phyloP scores from a whole-genome alignment of 2,329 filamentous ascomycete species.

The Botryotinia globosa region DNA sequence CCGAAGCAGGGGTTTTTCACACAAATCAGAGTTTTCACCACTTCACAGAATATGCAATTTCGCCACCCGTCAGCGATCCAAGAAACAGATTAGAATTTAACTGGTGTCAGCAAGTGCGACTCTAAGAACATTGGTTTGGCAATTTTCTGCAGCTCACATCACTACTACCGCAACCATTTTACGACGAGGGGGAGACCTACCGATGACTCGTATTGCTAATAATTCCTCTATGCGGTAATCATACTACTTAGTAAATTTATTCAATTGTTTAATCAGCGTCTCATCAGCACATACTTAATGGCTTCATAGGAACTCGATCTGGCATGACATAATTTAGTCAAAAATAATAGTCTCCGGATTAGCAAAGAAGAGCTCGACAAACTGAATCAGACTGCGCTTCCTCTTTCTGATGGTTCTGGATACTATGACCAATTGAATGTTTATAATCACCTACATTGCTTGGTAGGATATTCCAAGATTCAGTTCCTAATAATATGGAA shows the following conservation, averaged over 20 bases:
- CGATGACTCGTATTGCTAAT: neutral
- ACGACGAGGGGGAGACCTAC: neutral
- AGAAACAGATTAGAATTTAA: too few relatives aligned
- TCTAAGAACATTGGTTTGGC: neutral
- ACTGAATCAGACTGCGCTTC: neutral
- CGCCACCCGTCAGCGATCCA: too few relatives aligned
- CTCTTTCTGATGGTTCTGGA: slow-evolving; percentile 6
- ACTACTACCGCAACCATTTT: neutral
- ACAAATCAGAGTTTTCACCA: too few relatives aligned
- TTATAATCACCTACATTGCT: too few relatives aligned
- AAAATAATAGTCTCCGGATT: slow-evolving; percentile 5
- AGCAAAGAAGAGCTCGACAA: slow-evolving; percentile 10
- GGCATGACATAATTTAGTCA: neutral
- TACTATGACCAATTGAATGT: slow-evolving; percentile 5
- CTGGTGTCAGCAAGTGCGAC: neutral
- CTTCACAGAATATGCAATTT: too few relatives aligned
- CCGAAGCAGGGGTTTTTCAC: too few relatives aligned
- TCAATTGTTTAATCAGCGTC: neutral
- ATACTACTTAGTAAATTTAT: neutral
- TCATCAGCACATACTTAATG: neutral
- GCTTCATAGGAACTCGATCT: neutral
- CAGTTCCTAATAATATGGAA: too few relatives aligned
- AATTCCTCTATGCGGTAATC: neutral
- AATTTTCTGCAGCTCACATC: neutral
- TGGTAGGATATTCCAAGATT: too few relatives aligned